Evolutionary conservation across 768 basidiomycete genomes (phyloP).

Genomic region (Rhodotorula sphaerocarpa): DNA sequence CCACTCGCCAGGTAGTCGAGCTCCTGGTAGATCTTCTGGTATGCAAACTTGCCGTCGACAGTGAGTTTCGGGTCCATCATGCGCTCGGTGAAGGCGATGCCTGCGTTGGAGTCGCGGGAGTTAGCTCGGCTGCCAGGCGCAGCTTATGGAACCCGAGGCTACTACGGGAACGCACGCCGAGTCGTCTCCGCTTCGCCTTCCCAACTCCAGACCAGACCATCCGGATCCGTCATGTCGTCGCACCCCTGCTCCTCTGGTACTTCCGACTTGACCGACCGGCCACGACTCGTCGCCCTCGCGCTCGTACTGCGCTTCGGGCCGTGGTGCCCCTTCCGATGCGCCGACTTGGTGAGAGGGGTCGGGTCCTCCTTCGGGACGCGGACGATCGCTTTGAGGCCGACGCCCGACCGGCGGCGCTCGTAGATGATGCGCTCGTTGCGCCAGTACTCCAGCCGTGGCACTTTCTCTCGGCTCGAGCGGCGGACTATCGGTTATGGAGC

Average conservation of each 20-base stretch:
- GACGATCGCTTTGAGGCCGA: constrained; percentile 58
- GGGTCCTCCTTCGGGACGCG: constrained; percentile 52
- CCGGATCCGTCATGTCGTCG: constrained; percentile 52
- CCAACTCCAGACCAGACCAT: constrained; percentile 63
- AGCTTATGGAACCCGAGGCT: no score
- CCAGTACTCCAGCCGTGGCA: constrained; percentile 80
- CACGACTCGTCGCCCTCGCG: constrained; percentile 10
- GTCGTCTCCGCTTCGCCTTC: constrained; percentile 55
- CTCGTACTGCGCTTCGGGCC: constrained; percentile 16
- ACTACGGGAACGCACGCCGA: constrained; percentile 61
- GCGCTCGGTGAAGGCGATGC: constrained; percentile 66
- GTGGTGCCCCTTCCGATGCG: constrained; percentile 32
- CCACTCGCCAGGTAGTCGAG: constrained; percentile 86
- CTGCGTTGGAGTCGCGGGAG: constrained; percentile 40
- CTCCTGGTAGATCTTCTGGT: constrained; percentile 86
- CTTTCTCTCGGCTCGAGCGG: constrained; percentile 60
- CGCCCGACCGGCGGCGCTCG: constrained; percentile 53
- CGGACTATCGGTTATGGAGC: constrained; percentile 50
- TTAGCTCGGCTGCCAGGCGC: no score
- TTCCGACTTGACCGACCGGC: constrained; percentile 27
- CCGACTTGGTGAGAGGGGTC: constrained; percentile 48
- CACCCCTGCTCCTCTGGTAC: constrained; percentile 18
- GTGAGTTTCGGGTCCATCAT: constrained; percentile 60
- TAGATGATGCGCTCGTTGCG: constrained; percentile 83
- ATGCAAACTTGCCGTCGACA: constrained; percentile 58